These are phyloP conservation scores for Bryoglossum gracile DNA, from an alignment of 495 filamentous ascomycete species.

Conservation along the genomic window DNA sequence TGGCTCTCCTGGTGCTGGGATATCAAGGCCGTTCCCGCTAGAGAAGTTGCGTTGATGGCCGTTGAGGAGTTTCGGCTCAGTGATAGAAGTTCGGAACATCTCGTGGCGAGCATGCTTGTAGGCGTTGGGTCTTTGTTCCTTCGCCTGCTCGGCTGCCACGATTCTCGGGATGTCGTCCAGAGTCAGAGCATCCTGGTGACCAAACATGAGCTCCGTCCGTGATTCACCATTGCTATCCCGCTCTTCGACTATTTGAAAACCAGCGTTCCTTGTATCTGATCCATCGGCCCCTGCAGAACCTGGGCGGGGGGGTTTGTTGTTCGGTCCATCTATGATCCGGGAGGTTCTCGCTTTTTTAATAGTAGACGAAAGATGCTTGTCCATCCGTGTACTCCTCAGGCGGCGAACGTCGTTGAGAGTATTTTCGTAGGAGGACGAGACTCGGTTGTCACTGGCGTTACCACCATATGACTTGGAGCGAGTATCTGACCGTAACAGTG, in stretches of 20 bases:
- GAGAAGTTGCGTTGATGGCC: slow-evolving; percentile 77
- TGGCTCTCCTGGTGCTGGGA: slow-evolving; percentile 32
- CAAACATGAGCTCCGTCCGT: slow-evolving; percentile 72
- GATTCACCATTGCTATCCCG: slow-evolving; percentile 64
- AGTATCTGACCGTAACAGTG: slow-evolving; percentile 52
- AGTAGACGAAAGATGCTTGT: slow-evolving; percentile 86
- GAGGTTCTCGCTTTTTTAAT: slow-evolving; percentile 86
- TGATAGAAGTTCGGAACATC: slow-evolving; percentile 56
- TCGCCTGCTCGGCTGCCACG: slow-evolving; percentile 89
- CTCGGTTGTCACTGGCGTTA: slow-evolving; percentile 45
- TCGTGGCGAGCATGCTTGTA: slow-evolving; percentile 69
- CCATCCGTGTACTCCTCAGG: slow-evolving; percentile 84
- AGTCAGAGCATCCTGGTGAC: slow-evolving; percentile 83
- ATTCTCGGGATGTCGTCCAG: slow-evolving; percentile 97
- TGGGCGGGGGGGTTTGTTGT: slow-evolving; percentile 67
- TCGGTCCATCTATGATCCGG: slow-evolving; percentile 85
- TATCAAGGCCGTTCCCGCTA: slow-evolving; percentile 49
- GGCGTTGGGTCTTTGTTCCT: slow-evolving; percentile 83
- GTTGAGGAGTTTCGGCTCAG: slow-evolving; percentile 58
- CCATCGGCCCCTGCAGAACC: slow-evolving; percentile 70
- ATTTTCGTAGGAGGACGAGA: slow-evolving; percentile 82
- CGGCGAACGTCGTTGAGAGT: slow-evolving; percentile 92
- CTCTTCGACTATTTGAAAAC: slow-evolving; percentile 80
- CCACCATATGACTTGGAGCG: slow-evolving; percentile 70
- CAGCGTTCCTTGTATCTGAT: slow-evolving; percentile 46